These are phyloP conservation scores for Penicillium sp. DNA, from an alignment of 2,329 filamentous ascomycete species.

Conservation along the genomic window DNA sequence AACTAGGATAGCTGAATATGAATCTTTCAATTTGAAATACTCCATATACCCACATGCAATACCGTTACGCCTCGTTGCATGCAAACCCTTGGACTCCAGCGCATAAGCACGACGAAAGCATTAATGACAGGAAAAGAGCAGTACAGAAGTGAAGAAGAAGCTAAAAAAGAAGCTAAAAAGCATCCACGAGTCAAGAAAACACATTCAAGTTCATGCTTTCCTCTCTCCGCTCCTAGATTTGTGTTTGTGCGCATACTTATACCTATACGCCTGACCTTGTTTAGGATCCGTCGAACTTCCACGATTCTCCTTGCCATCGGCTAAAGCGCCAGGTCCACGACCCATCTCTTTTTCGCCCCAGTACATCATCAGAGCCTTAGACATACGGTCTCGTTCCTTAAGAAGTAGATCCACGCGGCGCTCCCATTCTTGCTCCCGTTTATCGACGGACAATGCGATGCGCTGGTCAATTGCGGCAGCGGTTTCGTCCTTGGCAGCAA, in stretches of 20 bases:
- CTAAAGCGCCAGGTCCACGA: constrained; percentile 17
- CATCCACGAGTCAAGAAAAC: not conserved
- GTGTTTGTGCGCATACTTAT: constrained; percentile 37
- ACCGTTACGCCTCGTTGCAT: too few species aligned
- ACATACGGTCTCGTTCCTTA: constrained; percentile 46
- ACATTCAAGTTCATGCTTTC: constrained; percentile 11
- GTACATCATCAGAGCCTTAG: constrained; percentile 43
- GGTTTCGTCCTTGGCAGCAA: constrained; percentile 46
- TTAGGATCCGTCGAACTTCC: constrained; percentile 24
- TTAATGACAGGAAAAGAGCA: not conserved
- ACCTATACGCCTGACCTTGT: constrained; percentile 42
- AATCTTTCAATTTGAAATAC: not conserved
- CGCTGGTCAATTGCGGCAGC: constrained; percentile 44
- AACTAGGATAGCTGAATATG: not conserved
- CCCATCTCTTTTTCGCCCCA: constrained; percentile 49
- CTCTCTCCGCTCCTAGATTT: constrained; percentile 20
- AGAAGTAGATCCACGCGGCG: constrained; percentile 45
- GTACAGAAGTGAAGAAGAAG: not conserved
- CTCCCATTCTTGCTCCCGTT: constrained; percentile 50
- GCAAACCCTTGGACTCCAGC: not conserved
- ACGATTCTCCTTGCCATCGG: constrained; percentile 27
- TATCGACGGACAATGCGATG: constrained; percentile 46
- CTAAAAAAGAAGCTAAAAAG: not conserved
- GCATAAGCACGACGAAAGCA: not conserved
- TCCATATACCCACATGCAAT: too few species aligned